Evolutionary conservation across 2,329 filamentous ascomycete genomes (phyloP).

Genomic region (Trichoderma sp.): DNA sequence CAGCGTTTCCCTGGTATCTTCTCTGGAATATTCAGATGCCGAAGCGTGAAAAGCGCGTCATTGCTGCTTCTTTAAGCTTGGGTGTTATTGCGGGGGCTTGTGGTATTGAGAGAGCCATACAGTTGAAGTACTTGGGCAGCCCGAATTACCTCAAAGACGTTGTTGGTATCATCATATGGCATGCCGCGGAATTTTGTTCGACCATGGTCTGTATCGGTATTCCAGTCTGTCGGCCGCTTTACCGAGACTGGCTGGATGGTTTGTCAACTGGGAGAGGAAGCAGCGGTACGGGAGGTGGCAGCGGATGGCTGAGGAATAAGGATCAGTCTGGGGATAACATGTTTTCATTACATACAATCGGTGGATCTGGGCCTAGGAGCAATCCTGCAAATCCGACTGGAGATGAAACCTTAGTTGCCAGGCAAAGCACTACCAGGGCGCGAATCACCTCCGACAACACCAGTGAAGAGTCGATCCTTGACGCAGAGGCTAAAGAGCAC

Average conservation of each 20-base stretch:
- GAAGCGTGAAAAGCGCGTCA: neutral
- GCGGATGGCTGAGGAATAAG: neutral
- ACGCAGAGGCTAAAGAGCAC: neutral
- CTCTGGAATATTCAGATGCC: neutral
- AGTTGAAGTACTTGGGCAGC: neutral
- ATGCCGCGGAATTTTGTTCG: neutral
- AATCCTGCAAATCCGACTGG: too few relatives aligned
- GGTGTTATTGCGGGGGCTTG: neutral
- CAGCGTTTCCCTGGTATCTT: neutral
- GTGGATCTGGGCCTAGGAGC: neutral
- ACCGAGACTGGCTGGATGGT: neutral
- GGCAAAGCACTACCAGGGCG: neutral
- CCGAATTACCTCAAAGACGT: neutral
- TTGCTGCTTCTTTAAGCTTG: neutral
- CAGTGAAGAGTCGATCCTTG: neutral
- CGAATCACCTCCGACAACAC: neutral
- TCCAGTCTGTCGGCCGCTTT: neutral
- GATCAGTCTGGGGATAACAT: neutral
- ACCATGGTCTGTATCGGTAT: conserved; percentile 6
- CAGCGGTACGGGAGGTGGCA: neutral
- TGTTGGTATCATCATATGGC: neutral
- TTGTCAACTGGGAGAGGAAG: neutral
- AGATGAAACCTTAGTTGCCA: neutral
- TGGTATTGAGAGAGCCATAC: neutral
- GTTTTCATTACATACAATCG: neutral